Evolutionary conservation across 1,284 basidiomycete genomes (phyloP).

Genomic region (Heterobasidion irregulare): DNA sequence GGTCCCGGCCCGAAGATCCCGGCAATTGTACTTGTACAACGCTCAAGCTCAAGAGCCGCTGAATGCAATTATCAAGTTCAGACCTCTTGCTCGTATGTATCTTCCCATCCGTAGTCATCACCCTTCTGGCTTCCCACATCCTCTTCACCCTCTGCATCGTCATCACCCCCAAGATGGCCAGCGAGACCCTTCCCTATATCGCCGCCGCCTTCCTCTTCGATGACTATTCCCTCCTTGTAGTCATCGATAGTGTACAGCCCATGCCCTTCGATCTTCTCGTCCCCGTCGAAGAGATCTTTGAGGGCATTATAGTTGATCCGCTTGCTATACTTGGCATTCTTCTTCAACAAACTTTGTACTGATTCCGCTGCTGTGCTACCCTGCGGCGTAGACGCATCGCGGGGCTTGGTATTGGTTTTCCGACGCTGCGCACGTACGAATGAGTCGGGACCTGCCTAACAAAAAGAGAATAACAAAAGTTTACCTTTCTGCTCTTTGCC

Average conservation of each 20-base stretch:
- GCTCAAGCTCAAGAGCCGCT: conserved; percentile 29
- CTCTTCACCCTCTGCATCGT: conserved; percentile 16
- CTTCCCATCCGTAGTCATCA: conserved; percentile 29
- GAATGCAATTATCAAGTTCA: conserved; percentile 10
- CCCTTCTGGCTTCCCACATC: conserved; percentile 25
- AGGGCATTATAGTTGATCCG: conserved; percentile 87
- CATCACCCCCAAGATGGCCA: conserved; percentile 18
- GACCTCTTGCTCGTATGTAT: conserved; percentile 36
- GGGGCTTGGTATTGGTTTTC: conserved; percentile 59
- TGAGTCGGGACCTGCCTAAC: not conserved
- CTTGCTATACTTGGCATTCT: conserved; percentile 78
- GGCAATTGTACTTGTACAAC: no score
- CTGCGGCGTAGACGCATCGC: conserved; percentile 65
- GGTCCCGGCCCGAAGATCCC: no score
- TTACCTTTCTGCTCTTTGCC: conserved; percentile 68
- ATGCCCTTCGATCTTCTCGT: conserved; percentile 23
- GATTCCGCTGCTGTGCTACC: conserved; percentile 76
- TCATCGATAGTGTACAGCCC: conserved; percentile 35
- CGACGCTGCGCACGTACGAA: conserved; percentile 38
- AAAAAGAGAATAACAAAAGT: not conserved
- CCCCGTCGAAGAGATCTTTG: conserved; percentile 54
- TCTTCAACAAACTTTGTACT: conserved; percentile 72
- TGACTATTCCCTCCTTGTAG: conserved; percentile 40
- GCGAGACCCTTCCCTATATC: conserved; percentile 21
- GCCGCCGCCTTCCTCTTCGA: conserved; percentile 37